These are phyloP conservation scores for Emiliania huxleyi DNA, from an alignment of 78 protist species.

Conservation along the genomic window DNA sequence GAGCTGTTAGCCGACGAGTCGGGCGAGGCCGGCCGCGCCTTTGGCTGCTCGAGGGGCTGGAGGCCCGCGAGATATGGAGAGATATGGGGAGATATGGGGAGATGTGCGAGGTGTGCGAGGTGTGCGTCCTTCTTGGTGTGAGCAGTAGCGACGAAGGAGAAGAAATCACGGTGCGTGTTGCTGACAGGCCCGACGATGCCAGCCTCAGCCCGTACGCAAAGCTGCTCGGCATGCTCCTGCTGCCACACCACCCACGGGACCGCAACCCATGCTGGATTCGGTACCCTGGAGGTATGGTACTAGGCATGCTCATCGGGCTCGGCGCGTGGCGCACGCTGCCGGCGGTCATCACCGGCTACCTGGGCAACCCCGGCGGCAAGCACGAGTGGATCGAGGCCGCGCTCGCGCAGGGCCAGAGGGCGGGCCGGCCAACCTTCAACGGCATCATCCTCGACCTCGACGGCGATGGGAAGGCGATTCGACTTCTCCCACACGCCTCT, in stretches of 20 bases:
- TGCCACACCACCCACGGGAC: neutral
- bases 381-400: conserved; percentile 8
- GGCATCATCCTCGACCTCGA: too few species aligned
- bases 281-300: too few species aligned
- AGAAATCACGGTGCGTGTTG: too few species aligned
- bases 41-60: neutral
- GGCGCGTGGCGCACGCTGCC: conserved; percentile 24
- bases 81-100: too few species aligned
- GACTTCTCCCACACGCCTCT: too few species aligned
- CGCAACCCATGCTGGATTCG: neutral
- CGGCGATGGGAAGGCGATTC: too few species aligned
- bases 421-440: too few species aligned
- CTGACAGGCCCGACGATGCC: conserved; percentile 11
- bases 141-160: too few species aligned
- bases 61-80: too few species aligned
- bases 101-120: too few species aligned
- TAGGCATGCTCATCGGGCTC: neutral
- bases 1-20: conserved; percentile 23
- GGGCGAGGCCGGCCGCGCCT: conserved; percentile 22
- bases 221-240: neutral
- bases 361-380: neutral
- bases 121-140: too few species aligned
- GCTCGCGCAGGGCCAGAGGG: conserved; percentile 2
- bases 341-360: neutral
- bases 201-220: neutral